A percentile compares a stretch with the other conserved stretches of the same genome.
These are phyloP conservation scores for Mucuna pruriens DNA, from an alignment of 306 rosid genomes.

Conservation along the genomic window DNA sequence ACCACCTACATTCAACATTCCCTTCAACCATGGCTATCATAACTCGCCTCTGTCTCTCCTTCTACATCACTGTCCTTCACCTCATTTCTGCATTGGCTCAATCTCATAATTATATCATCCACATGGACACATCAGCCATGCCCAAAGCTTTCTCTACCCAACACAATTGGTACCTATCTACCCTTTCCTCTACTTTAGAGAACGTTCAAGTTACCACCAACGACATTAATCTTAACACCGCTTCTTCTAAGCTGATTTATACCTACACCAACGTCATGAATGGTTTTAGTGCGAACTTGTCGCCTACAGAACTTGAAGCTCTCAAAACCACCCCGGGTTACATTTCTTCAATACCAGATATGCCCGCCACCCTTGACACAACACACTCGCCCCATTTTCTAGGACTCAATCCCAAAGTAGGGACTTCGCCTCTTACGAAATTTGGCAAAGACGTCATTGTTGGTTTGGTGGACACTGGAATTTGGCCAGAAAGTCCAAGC, in stretches of 20 bases:
- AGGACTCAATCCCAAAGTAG: conserved; percentile 45
- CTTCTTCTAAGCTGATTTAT: conserved; percentile 52
- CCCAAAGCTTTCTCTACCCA: conserved; percentile 59
- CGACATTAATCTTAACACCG: not conserved
- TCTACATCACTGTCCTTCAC: not conserved
- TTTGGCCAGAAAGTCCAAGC: not conserved
- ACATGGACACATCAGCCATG: conserved; percentile 45
- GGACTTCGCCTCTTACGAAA: conserved; percentile 51
- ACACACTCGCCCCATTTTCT: conserved; percentile 44
- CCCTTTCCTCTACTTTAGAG: conserved; percentile 38
- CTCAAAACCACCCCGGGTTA: conserved; percentile 56
- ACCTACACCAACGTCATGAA: conserved; percentile 56
- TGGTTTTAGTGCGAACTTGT: conserved; percentile 67
- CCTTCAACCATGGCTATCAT: too few species aligned
- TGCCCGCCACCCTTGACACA: conserved; percentile 52
- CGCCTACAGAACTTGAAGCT: conserved; percentile 55
- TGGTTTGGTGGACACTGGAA: not conserved
- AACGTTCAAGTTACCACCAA: not conserved
- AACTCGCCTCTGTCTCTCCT: not conserved
- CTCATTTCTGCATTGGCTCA: conserved; percentile 5
- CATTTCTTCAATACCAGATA: conserved; percentile 50
- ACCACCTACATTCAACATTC: too few species aligned
- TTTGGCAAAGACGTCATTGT: conserved; percentile 64
- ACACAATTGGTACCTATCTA: conserved; percentile 62
- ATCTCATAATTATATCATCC: conserved; percentile 41